These are phyloP conservation scores for Pelargonium australe DNA, from an alignment of 441 rosid species.

Conservation along the genomic window DNA sequence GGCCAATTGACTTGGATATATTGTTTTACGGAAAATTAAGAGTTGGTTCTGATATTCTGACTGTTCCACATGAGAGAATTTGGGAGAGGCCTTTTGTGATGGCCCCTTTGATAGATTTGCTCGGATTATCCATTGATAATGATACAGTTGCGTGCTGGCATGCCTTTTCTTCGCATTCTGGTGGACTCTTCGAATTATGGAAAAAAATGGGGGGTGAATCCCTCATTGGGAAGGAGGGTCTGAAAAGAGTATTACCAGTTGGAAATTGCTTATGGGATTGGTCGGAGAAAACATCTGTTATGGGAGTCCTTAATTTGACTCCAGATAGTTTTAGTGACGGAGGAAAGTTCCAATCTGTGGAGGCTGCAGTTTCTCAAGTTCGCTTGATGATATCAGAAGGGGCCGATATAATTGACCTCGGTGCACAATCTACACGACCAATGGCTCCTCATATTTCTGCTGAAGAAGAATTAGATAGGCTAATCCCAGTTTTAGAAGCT, in stretches of 20 bases:
- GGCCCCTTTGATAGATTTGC: constrained; percentile 79
- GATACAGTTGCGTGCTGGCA: constrained; percentile 79
- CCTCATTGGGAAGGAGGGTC: constrained; percentile 62
- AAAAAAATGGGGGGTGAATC: constrained; percentile 72
- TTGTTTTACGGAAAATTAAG: constrained; percentile 73
- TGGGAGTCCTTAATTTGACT: constrained; percentile 89
- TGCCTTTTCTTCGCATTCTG: constrained; percentile 46
- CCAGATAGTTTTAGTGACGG: constrained; percentile 98
- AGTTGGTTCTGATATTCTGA: constrained; percentile 47
- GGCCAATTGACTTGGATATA: constrained; percentile 87
- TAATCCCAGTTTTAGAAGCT: constrained; percentile 69
- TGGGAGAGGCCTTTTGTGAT: constrained; percentile 93
- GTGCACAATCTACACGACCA: constrained; percentile 92
- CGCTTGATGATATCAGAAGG: constrained; percentile 64
- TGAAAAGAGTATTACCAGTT: constrained; percentile 73
- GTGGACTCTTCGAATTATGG: constrained; percentile 61
- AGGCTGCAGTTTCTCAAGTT: constrained; percentile 68
- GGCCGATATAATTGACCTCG: constrained; percentile 78
- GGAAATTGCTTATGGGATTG: constrained; percentile 73
- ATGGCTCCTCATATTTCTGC: constrained; percentile 60
- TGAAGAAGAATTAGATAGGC: constrained; percentile 65
- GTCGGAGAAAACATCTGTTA: constrained; percentile 56
- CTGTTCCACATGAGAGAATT: constrained; percentile 77
- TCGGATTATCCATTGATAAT: constrained; percentile 55
- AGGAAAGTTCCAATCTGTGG: constrained; percentile 56